Base-by-base conservation (phyloP, 1,284 basidiomycete species). In the Entoloma clypeatum region DNA sequence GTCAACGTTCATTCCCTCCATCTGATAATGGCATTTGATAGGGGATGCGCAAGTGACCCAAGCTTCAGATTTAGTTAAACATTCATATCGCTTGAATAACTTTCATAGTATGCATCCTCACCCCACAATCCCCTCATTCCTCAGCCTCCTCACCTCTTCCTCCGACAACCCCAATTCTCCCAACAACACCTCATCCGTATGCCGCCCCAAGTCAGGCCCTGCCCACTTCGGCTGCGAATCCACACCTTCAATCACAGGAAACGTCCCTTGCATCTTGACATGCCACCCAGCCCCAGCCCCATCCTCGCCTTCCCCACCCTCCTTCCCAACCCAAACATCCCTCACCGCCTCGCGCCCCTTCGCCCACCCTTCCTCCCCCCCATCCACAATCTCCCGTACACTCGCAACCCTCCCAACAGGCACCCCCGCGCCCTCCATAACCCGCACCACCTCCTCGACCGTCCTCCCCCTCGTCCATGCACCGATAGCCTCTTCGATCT, bases 261-360 rank as follows among this genome's bases (percentile, higher is more conserved):
- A 76, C 13, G 79, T 77, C 18, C 69, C 70, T 27, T 72, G 69
- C 74, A 85, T 80, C 60, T 81, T 83, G 40, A 83, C 70, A 34
- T 61, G 74, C 81, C 81, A 83, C 7, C 68, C n/a, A n/a, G n/a
- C n/a, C n/a, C n/a, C n/a, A n/a, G n/a, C n/a, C n/a, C n/a, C n/a
- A n/a, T n/a, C 72, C 17, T 52, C 54, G 7, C 32, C 39, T 22
- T 41, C 41, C 9, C 36, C 39, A 19, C 48, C 44, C 32, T 49
- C 50, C 19, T 47, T 44, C 10, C 47, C 44, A 17, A 85, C 75
- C 67, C 65, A 68, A 2, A 84, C 78, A 23, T 79, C 74, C 49
- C 75, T 71, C 34, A 82, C 65, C 3, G 75, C 68, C 0, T 75
- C 77, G n/a, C 81, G 58, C 36, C 71, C 73, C 49, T 59, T 56